These are phyloP conservation scores for Ensete ventricosum DNA, from an alignment of 176 grass and related monocot genomes.

Conservation along the genomic window DNA sequence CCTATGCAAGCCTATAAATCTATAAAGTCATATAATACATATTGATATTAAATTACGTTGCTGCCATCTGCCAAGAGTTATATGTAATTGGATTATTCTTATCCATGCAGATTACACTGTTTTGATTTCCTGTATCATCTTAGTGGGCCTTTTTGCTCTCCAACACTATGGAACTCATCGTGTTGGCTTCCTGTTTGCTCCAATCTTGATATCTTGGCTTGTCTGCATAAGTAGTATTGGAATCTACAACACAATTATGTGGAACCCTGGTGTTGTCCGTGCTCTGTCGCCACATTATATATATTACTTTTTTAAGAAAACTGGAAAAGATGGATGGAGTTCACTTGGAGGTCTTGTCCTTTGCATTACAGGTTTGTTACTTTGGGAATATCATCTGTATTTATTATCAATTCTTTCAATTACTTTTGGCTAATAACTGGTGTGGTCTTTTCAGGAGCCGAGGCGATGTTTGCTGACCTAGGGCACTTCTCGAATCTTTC, in stretches of 20 bases:
- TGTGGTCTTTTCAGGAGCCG: constrained; percentile 46
- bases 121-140: constrained; percentile 49
- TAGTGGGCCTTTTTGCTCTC: constrained; percentile 59
- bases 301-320: constrained; percentile 76
- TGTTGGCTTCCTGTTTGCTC: constrained; percentile 81
- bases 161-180: constrained; percentile 80
- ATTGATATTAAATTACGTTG: neutral
- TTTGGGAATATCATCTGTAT: constrained; percentile 1
- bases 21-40: neutral
- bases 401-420: neutral
- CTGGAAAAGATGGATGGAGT: constrained; percentile 83
- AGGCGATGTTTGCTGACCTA: constrained; percentile 96
- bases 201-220: constrained; percentile 78
- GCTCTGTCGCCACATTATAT: constrained; percentile 85
- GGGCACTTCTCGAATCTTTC: constrained; percentile 26
- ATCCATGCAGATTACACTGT: constrained; percentile 54
- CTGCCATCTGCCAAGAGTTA: neutral
- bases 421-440: constrained; percentile 11
- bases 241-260: constrained; percentile 74
- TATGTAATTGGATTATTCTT: neutral
- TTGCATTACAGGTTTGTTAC: constrained; percentile 74
- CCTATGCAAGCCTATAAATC: neutral
- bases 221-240: constrained; percentile 67
- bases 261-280: constrained; percentile 62
- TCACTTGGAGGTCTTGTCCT: constrained; percentile 87